These are phyloP conservation scores for Podosphaera fusca DNA, from an alignment of 2,329 filamentous ascomycete genomes.

Conservation along the genomic window DNA sequence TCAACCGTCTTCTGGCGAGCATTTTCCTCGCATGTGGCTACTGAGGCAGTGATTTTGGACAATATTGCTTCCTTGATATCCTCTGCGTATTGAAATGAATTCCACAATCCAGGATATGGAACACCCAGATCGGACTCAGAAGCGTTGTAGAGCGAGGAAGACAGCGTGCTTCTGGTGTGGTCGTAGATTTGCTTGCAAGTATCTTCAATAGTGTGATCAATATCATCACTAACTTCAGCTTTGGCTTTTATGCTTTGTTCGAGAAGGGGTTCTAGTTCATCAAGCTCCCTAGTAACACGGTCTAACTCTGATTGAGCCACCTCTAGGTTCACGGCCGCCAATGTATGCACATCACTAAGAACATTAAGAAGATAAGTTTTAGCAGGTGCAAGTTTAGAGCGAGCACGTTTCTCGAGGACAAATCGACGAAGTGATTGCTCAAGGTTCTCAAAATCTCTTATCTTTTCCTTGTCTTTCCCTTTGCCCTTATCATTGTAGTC, in stretches of 20 bases:
- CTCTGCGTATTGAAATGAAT: conserved; percentile 78
- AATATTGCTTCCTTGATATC: conserved; percentile 84
- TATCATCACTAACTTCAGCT: conserved; percentile 54
- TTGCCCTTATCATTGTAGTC: conserved; percentile 42
- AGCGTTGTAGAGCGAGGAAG: conserved; percentile 49
- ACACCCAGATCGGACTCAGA: conserved; percentile 62
- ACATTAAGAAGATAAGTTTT: conserved; percentile 91
- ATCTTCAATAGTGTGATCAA: conserved; percentile 63
- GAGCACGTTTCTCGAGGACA: conserved; percentile 82
- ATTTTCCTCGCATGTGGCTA: conserved; percentile 60
- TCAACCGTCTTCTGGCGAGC: conserved; percentile 56
- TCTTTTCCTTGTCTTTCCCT: conserved; percentile 70
- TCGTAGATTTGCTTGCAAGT: conserved; percentile 72
- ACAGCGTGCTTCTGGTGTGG: conserved; percentile 54
- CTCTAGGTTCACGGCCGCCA: conserved; percentile 71
- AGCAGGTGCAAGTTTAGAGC: conserved; percentile 85
- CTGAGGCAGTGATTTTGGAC: conserved; percentile 59
- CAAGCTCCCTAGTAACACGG: conserved; percentile 57
- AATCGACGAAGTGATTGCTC: conserved; percentile 79
- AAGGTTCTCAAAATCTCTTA: conserved; percentile 70
- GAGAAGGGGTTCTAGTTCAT: conserved; percentile 62
- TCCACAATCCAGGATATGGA: conserved; percentile 64
- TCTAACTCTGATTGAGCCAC: conserved; percentile 70
- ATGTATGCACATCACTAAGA: conserved; percentile 59
- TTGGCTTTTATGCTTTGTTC: conserved; percentile 66